Evolutionary conservation across 2,329 filamentous ascomycete species (phyloP).

Genomic region (Pseudofabraea citricarpa): DNA sequence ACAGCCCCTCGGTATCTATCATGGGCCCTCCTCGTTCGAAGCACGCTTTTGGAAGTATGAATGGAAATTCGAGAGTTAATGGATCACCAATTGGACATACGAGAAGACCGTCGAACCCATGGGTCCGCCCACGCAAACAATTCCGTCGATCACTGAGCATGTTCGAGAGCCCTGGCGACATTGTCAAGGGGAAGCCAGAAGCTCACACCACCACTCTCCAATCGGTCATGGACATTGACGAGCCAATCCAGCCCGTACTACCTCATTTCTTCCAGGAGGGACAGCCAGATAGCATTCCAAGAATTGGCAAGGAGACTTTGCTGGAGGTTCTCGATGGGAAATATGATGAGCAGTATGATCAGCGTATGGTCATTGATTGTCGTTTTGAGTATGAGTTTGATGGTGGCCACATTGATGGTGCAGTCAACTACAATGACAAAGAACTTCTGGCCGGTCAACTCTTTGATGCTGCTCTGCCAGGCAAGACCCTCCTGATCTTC

Average conservation of each 20-base stretch:
- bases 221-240: constrained; percentile 80
- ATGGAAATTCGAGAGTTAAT: constrained; percentile 53
- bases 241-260: constrained; percentile 65
- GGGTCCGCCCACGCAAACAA: constrained; percentile 76
- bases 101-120: constrained; percentile 68
- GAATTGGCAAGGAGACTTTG: constrained; percentile 78
- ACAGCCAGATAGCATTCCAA: constrained; percentile 79
- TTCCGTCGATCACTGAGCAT: constrained; percentile 93
- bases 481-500: constrained; percentile 79
- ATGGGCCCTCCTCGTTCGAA: constrained; percentile 59
- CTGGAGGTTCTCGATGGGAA: constrained; percentile 84
- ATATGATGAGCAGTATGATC: constrained; percentile 69
- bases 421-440: constrained; percentile 96
- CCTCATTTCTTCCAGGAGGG: constrained; percentile 81
- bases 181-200: constrained; percentile 71
- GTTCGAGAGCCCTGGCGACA: constrained; percentile 88
- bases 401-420: constrained; percentile 89
- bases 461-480: constrained; percentile 60
- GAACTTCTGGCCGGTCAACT: constrained; percentile 76
- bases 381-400: constrained; percentile 99
- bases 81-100: constrained; percentile 73
- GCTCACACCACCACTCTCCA: constrained; percentile 54
- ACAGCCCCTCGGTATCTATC: constrained; percentile 50
- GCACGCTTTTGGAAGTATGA: constrained; percentile 58
- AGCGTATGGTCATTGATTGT: constrained; percentile 88